Base-by-base conservation (phyloP, 306 rosid species). In the Lathyrus tuberosus region DNA sequence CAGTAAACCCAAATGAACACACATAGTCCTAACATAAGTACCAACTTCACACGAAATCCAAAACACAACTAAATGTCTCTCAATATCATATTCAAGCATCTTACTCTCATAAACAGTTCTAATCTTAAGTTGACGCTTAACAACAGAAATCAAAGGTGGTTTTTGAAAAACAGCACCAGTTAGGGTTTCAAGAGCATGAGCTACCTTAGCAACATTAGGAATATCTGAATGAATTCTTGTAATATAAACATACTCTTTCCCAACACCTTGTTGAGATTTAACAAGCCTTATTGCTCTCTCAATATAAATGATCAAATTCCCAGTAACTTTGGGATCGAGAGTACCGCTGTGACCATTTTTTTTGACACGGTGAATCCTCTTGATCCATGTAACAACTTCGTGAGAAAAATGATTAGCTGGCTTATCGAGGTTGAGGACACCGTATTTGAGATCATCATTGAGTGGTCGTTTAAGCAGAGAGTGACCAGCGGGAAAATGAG, bases 391-490 rank as follows among this genome's bases (percentile, higher is more conserved):
- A 56, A 56, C 62, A 26, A 56, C 62, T 13, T 56, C 62, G 30
- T 56, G 62, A 28, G 62, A 56, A 56, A n/a, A n/a, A n/a, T n/a
- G 62, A 6, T 56, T 56, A 2, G 62, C 62, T 5, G 62, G 62
- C 18, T 56, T 56, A 5, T 56, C 62, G 5, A 56, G 62, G 5
- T 56, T 56, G 14, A 26, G 9, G 4, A 56, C 40, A 56, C 40
- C 62, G 0, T 56, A 56, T 28, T 56, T 56, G 38, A 56, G 62
- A 13, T 56, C 26, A 12, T 56, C 62, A 7, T 2, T 37, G n/a
- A 56, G 37, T 1, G 62, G 40, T 1, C 62, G 38, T 28, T 56
- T 56, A 10, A 56, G 18, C 1, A 38, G 38, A 12, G 40, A 56
- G 17, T 56, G 38, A 26, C 62, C 40, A 5, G 62, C 37, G 38